Conservation (phyloP, 805 yeast genomes). For the Candida pseudofarinosa region DNA sequence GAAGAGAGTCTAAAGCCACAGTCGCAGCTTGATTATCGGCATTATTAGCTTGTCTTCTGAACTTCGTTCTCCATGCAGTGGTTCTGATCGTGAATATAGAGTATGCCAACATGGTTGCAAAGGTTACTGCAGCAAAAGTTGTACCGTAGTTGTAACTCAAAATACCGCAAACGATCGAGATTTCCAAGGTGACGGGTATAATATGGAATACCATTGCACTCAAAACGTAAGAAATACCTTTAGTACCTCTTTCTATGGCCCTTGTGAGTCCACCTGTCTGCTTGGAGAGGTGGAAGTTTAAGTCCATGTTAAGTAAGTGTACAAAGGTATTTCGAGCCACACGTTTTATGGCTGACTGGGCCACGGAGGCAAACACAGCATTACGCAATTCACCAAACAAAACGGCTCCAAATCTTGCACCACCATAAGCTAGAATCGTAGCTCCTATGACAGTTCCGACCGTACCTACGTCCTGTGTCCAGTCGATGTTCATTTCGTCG, state of each 20-base stretch:
- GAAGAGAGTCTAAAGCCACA: constrained; percentile 88
- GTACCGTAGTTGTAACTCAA: constrained; percentile 89
- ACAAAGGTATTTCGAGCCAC: constrained; percentile 86
- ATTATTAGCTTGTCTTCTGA: constrained; percentile 78
- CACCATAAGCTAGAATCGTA: constrained; percentile 81
- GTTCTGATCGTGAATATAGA: constrained; percentile 84
- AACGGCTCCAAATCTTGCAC: constrained; percentile 91
- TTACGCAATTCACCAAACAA: constrained; percentile 91
- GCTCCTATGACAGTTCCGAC: constrained; percentile 63
- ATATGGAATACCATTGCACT: constrained; percentile 98
- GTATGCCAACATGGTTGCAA: constrained; percentile 84
- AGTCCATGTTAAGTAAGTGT: constrained; percentile 78
- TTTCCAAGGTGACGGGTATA: constrained; percentile 88
- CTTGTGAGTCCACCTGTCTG: constrained; percentile 96
- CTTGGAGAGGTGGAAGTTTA: constrained; percentile 82
- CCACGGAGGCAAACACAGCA: constrained; percentile 93
- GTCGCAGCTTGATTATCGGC: constrained; percentile 97
- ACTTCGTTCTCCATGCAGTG: constrained; percentile 94
- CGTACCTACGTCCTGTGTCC: constrained; percentile 61
- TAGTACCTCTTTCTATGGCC: constrained; percentile 96
- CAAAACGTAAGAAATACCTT: constrained; percentile 90
- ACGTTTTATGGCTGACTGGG: constrained; percentile 86
- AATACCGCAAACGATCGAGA: constrained; percentile 88
- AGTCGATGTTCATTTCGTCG: constrained; percentile 90
- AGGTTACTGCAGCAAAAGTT: constrained; percentile 83